Base-by-base conservation (phyloP, 805 yeast species). In the Kluyveromyces aestuarii region DNA sequence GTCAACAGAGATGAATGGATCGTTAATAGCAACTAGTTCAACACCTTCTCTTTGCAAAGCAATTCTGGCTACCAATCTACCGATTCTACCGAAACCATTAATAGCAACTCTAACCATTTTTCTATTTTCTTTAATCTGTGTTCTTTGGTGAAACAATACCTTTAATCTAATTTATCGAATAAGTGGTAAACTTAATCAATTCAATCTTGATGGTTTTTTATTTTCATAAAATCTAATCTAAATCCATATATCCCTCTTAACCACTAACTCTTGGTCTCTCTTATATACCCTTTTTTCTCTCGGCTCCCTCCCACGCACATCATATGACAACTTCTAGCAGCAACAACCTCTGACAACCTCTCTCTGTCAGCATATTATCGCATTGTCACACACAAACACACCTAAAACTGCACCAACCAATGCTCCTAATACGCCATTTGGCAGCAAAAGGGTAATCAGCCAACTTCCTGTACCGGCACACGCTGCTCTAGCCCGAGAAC, bases 51-150 rank as follows among this genome's bases (percentile, higher is more conserved):
- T 77, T 50, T 64, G 40, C 58, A 78, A 68, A 55, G 82, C 83
- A 55, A 79, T 70, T 78, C 85, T 78, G 62, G 79, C 66, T 55
- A 80, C 85, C 61, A 80, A 73, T 73, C 85, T 77, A 63, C 85
- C 85, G 64, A 80, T 80, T 73, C 85, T 76, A 66, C 85, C 85
- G 77, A 80, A 80, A 62, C 85, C 85, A 77, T 80, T 80, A 68
- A 81, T 80, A 71, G 85, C 82, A 70, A 81, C 73, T 52, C 61
- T 63, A 50, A 62, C 62, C 64, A 60, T 62, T 53, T 50, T 58
- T 39, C 41, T 46, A 47, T 38, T 48, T 45, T 50, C 30, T 45
- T 30, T 13, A 25, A 18, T 49, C 19, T 27, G 18, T 46, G 47
- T 41, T 48, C 46, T 48, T 46, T 30, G 35, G 14, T 30, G 14